Evolutionary conservation across 169 alveolate genomes (phyloP).

Genomic region (Cryptosporidium viatorum): DNA sequence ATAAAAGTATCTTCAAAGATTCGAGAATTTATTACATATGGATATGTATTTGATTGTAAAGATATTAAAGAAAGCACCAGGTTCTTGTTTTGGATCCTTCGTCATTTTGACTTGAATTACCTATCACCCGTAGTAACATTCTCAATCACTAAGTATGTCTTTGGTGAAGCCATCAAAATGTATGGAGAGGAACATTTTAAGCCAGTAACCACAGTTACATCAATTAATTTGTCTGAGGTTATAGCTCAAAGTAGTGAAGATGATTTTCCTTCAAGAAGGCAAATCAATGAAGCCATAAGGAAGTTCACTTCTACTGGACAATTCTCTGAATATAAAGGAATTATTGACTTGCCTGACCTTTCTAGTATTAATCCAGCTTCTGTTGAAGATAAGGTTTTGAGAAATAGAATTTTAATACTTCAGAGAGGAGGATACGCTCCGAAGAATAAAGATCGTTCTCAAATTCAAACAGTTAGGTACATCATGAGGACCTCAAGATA

Average conservation of each 20-base stretch:
- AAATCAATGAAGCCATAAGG: constrained; percentile 62
- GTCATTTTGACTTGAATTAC: constrained; percentile 23
- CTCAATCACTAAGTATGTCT: constrained; percentile 13
- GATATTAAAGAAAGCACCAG: constrained; percentile 32
- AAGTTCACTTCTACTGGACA: constrained; percentile 20
- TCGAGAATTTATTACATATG: constrained; percentile 28
- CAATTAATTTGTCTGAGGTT: constrained; percentile 20
- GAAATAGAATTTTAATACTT: constrained; percentile 6
- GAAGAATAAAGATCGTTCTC: constrained; percentile 9
- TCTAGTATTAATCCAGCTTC: constrained; percentile 1
- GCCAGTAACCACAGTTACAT: not conserved
- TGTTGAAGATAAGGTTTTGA: constrained; percentile 23
- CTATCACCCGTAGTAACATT: not conserved
- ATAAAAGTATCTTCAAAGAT: not conserved
- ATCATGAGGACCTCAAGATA: constrained; percentile 60
- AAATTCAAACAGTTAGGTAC: constrained; percentile 33
- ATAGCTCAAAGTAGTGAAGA: constrained; percentile 20
- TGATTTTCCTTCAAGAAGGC: constrained; percentile 33
- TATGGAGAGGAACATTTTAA: constrained; percentile 32
- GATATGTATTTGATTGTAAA: constrained; percentile 51
- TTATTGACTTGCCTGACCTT: constrained; percentile 42
- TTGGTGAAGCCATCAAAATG: not conserved
- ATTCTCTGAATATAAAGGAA: constrained; percentile 13
- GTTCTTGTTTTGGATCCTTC: constrained; percentile 51
- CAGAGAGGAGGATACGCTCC: constrained; percentile 63